Percentiles rank a stretch among this genome's conserved stretches.
phyloP scores from a whole-genome alignment of 1,139 yeast species.

The Hansenula lynferdii region DNA sequence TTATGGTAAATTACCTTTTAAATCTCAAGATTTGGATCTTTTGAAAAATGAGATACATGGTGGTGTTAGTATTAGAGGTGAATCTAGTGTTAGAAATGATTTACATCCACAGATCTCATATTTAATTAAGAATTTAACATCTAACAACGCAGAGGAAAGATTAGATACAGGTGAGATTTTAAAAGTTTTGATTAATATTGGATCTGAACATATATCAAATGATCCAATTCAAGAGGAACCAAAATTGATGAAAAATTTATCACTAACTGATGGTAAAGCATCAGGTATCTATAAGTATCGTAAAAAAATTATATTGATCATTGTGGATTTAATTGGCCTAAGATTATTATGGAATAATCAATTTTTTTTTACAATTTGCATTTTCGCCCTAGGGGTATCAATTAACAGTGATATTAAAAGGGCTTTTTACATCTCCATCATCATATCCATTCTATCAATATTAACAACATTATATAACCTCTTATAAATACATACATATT shows the following conservation, averaged over 20 bases:
- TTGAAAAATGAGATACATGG: constrained; percentile 36
- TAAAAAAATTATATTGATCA: not conserved
- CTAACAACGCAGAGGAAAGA: constrained; percentile 33
- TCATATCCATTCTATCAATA: not conserved
- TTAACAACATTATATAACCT: not conserved
- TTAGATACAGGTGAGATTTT: constrained; percentile 40
- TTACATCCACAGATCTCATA: no score
- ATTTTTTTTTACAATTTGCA: not conserved
- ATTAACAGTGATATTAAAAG: not conserved
- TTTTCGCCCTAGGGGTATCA: not conserved
- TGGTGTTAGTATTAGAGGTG: no score
- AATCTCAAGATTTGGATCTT: constrained; percentile 32
- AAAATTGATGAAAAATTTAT: not conserved
- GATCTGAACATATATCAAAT: not conserved
- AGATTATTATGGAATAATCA: not conserved
- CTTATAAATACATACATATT: not conserved
- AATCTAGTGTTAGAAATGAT: no score
- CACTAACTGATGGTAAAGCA: constrained; percentile 4
- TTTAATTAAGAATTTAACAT: constrained; percentile 33
- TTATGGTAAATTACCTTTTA: constrained; percentile 65
- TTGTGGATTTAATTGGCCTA: not conserved
- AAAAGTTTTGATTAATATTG: constrained; percentile 22
- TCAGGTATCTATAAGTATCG: not conserved
- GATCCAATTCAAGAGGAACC: not conserved
- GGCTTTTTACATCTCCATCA: not conserved